These are phyloP conservation scores for Colletotrichum theobromicola DNA, from an alignment of 2,329 filamentous ascomycete genomes.

Conservation along the genomic window DNA sequence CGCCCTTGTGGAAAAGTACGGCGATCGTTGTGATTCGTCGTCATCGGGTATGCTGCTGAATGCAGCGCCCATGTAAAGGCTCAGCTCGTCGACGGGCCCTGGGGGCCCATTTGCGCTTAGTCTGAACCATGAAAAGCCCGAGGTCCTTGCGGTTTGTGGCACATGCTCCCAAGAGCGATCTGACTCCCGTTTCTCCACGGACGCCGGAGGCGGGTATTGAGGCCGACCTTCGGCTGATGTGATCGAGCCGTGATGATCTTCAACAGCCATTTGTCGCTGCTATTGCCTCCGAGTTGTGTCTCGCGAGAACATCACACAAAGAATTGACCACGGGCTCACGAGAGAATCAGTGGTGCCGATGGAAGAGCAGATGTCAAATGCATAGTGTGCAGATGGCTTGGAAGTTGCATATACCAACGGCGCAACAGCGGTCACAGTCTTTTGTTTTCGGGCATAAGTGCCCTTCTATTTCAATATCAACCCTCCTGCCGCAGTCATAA, in stretches of 20 bases:
- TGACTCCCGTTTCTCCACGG: not conserved
- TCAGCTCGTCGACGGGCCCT: constrained; percentile 14
- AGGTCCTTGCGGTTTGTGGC: not conserved
- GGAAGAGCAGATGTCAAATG: not conserved
- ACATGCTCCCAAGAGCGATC: not conserved
- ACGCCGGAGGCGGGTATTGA: not conserved
- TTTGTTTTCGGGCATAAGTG: not conserved
- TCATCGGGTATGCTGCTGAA: constrained; percentile 15
- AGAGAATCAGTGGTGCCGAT: not conserved
- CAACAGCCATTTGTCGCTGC: not conserved
- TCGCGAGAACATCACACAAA: not conserved
- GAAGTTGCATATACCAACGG: not conserved
- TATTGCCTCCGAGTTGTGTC: not conserved
- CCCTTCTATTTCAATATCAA: not conserved
- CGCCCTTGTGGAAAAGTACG: not conserved
- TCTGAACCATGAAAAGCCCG: constrained; percentile 10
- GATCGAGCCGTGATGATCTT: not conserved
- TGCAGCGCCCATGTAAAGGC: constrained; percentile 11
- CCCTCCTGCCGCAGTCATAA: not conserved
- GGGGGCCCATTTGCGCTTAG: constrained; percentile 1
- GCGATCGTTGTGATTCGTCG: not conserved
- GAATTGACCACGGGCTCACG: not conserved
- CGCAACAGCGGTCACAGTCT: not conserved
- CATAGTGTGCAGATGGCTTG: not conserved
- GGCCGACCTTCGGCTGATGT: not conserved